These are phyloP conservation scores for Penicillium parvum DNA, from an alignment of 495 filamentous ascomycete genomes.

Conservation along the genomic window DNA sequence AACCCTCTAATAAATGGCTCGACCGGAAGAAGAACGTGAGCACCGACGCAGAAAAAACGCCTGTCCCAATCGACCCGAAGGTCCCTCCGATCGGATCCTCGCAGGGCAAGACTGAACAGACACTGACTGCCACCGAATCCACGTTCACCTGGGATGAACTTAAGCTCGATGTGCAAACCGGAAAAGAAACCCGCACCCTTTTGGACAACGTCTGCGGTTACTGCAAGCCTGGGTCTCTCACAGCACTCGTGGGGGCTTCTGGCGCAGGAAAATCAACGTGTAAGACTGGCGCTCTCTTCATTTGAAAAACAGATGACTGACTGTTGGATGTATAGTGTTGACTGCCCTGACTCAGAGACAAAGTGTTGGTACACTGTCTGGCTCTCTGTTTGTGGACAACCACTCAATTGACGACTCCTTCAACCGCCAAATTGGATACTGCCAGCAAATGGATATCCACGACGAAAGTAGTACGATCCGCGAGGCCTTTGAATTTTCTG, in stretches of 20 bases:
- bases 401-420: slow-evolving; percentile 61
- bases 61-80: slow-evolving; percentile 20
- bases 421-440: slow-evolving; percentile 77
- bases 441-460: slow-evolving; percentile 86
- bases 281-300: slow-evolving; percentile 8
- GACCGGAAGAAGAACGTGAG: slow-evolving; percentile 41
- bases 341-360: slow-evolving; percentile 73
- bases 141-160: slow-evolving; percentile 50
- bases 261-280: slow-evolving; percentile 88
- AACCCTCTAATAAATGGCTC: slow-evolving; percentile 41
- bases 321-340: slow-evolving; percentile 42
- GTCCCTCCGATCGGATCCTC: slow-evolving; percentile 8
- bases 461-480: slow-evolving; percentile 75
- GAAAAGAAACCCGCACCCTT: slow-evolving; percentile 60
- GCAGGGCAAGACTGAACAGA: slow-evolving; percentile 18
- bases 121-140: slow-evolving; percentile 47
- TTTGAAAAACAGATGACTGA: slow-evolving; percentile 1
- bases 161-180: slow-evolving; percentile 60
- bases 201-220: slow-evolving; percentile 70
- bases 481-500: slow-evolving; percentile 83
- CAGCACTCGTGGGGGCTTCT: slow-evolving; percentile 79
- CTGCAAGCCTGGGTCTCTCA: slow-evolving; percentile 72
- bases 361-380: slow-evolving; percentile 69
- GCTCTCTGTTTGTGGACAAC: slow-evolving; percentile 71
- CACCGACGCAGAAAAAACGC: slow-evolving; percentile 45